A percentile compares a stretch with the other conserved stretches of the same genome.
Conservation (phyloP, 140 eudicot species). For the Erigeron philadelphicus region DNA sequence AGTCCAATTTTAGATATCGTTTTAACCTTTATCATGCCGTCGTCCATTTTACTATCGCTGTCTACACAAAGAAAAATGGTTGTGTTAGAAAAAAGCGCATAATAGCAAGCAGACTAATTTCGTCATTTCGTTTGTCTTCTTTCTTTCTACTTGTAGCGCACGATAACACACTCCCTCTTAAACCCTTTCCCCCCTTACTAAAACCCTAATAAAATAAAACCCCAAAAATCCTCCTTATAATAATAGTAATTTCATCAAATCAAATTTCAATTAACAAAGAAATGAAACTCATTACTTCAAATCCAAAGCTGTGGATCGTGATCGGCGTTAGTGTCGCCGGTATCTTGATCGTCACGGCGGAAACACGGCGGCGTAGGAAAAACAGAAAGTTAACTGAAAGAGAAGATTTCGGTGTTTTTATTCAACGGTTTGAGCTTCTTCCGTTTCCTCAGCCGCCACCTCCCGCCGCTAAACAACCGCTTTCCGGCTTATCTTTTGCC, state of each 20-base stretch:
- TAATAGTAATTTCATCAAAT: background rate
- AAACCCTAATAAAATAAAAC: conserved; percentile 25
- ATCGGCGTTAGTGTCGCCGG: conserved; percentile 86
- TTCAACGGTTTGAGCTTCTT: conserved; percentile 60
- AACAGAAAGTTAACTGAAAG: conserved; percentile 26
- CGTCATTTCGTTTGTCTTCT: no score
- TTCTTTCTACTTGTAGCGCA: conserved; percentile 20
- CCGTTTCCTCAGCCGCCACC: conserved; percentile 94
- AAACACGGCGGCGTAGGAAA: conserved; percentile 57
- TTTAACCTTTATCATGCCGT: no score
- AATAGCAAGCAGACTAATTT: no score
- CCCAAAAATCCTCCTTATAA: no score
- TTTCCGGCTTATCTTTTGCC: conserved; percentile 62
- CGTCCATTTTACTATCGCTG: no score
- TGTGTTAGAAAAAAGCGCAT: no score
- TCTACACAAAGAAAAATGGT: no score
- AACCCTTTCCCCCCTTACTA: background rate
- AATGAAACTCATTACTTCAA: conserved; percentile 32
- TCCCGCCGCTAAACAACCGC: conserved; percentile 73
- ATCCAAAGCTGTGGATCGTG: conserved; percentile 74
- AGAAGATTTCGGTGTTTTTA: conserved; percentile 80
- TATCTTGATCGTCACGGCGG: conserved; percentile 54
- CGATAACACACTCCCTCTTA: conserved; percentile 14
- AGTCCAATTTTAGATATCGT: no score
- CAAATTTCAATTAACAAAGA: conserved; percentile 23